Evolutionary conservation across 495 filamentous ascomycete species (phyloP).

Genomic region (Saxispiralis lemnorum): DNA sequence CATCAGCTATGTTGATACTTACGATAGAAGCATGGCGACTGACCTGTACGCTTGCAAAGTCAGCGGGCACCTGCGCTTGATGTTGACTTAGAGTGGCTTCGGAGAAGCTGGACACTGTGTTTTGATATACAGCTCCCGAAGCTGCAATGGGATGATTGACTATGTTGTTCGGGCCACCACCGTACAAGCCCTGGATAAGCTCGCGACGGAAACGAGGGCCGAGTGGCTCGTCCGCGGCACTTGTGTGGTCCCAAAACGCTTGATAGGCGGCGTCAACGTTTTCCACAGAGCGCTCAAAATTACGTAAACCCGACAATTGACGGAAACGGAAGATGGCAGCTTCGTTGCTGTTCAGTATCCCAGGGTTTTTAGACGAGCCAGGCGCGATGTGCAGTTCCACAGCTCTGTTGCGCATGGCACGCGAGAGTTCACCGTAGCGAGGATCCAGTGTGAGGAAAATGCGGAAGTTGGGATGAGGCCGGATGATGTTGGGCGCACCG

Average conservation of each 20-base stretch:
- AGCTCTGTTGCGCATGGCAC: conserved; percentile 91
- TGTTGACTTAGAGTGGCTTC: not conserved
- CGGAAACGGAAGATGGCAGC: too few relatives aligned
- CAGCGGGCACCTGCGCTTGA: conserved; percentile 11
- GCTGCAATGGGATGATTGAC: too few relatives aligned
- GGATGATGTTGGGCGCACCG: conserved; percentile 63
- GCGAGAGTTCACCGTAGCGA: conserved; percentile 78
- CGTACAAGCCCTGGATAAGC: conserved; percentile 15
- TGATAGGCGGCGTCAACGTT: not conserved
- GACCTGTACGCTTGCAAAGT: conserved; percentile 29
- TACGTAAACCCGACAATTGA: too few relatives aligned
- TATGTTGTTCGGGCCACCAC: not conserved
- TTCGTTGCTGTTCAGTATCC: too few relatives aligned
- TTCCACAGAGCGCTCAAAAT: too few relatives aligned
- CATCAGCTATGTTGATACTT: conserved; percentile 13
- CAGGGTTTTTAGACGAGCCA: too few relatives aligned
- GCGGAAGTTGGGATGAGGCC: conserved; percentile 71
- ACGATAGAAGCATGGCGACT: conserved; percentile 28
- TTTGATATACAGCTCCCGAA: too few relatives aligned
- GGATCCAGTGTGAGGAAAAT: conserved; percentile 92
- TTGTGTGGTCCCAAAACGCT: not conserved
- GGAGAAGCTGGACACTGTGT: conserved; percentile 2
- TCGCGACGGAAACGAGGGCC: conserved; percentile 25
- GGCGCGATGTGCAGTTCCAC: conserved; percentile 52
- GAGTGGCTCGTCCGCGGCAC: conserved; percentile 29